Base-by-base conservation (phyloP, 495 filamentous ascomycete species). In the Talaromyces trachyspermus region DNA sequence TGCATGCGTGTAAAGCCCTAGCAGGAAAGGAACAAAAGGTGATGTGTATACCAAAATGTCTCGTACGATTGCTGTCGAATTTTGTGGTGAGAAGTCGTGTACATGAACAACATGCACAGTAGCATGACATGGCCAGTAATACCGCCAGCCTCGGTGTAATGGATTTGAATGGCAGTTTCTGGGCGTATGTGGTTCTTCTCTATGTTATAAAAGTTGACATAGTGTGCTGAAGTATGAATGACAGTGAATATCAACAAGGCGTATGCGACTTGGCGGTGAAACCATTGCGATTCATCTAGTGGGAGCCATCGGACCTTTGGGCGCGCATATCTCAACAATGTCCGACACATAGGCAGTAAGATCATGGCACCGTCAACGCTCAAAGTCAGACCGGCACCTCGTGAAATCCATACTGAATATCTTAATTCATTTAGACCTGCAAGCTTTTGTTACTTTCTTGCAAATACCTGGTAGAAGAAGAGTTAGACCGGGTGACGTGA, bases 1-100 rank as follows among this genome's bases (percentile, higher is more conserved):
- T 8, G 92, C 89, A 64, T 99, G 92, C 20, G 92, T 97, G 56
- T 99, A 99, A 37, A 97, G 78, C 14, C 76, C 88, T 32, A 99
- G 75, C 59, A 96, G 69, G 68, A 99, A 99, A 11, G 94, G 90
- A 51, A 99, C 85, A 96, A 96, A 8, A 99, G 78, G 54, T 99
- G 94, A 63, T 99, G 92, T 9, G 88, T 95, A 65, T 99, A 99
- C 92, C 91, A 97, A 60, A 99, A 99, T 1, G 91, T 91, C 66
- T 99, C 92, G 64, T 86, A 99, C 2, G 86, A 94, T 59, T 99
- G 92, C 61, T 97, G 88, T 42, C 92, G 85, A 55, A 99, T 97
- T 53, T 85, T 85, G 54, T 82, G 76, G 58, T 99, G 92, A 3
- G 92, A 85, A 6, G 94, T 95, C 15, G 92, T 99, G 64, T 92